Evolutionary conservation across 345 rosid genomes (phyloP).

Genomic region (Eucalyptus curtisii): DNA sequence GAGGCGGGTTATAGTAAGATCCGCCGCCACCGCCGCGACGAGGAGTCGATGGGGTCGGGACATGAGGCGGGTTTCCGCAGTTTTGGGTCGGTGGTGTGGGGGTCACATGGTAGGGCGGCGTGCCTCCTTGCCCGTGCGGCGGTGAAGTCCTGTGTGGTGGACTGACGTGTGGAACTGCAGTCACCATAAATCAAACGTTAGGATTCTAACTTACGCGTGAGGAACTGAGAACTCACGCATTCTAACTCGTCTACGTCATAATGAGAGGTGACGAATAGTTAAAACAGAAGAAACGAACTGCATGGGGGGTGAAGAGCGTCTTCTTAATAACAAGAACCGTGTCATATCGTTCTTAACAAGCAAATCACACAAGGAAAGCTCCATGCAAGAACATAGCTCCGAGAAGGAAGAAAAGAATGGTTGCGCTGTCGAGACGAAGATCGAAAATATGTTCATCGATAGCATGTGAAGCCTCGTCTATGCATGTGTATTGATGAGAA

Average conservation of each 20-base stretch:
- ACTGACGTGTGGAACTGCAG: constrained; percentile 30
- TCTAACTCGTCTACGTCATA: neutral
- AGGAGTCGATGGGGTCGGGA: constrained; percentile 15
- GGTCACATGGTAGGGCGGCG: neutral
- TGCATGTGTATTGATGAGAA: neutral
- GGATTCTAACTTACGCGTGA: neutral
- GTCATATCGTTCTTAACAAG: neutral
- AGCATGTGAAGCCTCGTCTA: neutral
- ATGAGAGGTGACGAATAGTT: neutral
- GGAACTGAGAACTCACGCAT: neutral
- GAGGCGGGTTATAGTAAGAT: constrained; percentile 7
- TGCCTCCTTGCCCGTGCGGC: neutral
- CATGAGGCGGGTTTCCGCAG: neutral
- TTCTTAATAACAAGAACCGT: neutral
- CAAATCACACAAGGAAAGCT: neutral
- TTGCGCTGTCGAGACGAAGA: neutral
- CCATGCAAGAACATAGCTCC: neutral
- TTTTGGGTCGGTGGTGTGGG: neutral
- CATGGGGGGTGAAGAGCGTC: neutral
- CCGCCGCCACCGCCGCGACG: neutral
- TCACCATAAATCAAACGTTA: neutral
- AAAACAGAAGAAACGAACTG: neutral
- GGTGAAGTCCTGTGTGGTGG: neutral
- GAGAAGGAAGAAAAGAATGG: neutral
- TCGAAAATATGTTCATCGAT: neutral